Evolutionary conservation across 176 grass and related monocot genomes (phyloP), one percentile per base, ranked within the genome.

Genomic region (Cenchrus purpureus): DNA sequence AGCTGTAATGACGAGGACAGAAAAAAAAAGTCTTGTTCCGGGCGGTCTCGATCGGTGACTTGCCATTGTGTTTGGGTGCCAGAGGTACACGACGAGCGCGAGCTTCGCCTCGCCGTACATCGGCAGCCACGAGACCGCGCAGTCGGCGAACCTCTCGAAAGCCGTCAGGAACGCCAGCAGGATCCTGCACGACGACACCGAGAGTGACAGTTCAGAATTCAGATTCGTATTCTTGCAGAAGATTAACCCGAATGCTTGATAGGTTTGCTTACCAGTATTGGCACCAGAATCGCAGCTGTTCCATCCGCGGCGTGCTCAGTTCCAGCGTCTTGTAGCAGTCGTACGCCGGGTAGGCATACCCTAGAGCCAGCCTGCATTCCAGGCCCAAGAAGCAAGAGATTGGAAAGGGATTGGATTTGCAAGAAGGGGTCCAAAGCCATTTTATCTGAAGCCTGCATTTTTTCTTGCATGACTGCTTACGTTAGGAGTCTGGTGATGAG

Each of bases 251-350:
- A 13, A 32, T 40, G 37, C 2, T 40, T 4, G 37, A 40, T 40
- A 40, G 37, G 37, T 40, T 40, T 56, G 82, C 49, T 62, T 58
- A 98, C 93, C 97, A 95, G 29, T 98, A 98, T 78, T 94, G 87
- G 51, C 89, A 94, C 91, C 93, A 95, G 89, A 98, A 94, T 40
- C 88, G 83, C 81, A 98, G 65, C 80, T 79, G 78, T 42, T 91
- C 97, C 22, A 89, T 89, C 62, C 87, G 81, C 4, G 80, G 86
- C 42, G 82, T 60, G 67, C 85, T 88, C 86, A 85, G 52, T 79
- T 98, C 86, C 81, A 98, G 78, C 12, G 90, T 89, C 84, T 96
- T 94, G 74, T 91, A 95, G 91, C 96, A 98, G 75, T 76, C 22
- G 65, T 98, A 94, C 48, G 91, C 93, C 59, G 91, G 91, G 87